phyloP scores from a whole-genome alignment of 805 yeast genomes.

The Ogataea populi-albae region DNA sequence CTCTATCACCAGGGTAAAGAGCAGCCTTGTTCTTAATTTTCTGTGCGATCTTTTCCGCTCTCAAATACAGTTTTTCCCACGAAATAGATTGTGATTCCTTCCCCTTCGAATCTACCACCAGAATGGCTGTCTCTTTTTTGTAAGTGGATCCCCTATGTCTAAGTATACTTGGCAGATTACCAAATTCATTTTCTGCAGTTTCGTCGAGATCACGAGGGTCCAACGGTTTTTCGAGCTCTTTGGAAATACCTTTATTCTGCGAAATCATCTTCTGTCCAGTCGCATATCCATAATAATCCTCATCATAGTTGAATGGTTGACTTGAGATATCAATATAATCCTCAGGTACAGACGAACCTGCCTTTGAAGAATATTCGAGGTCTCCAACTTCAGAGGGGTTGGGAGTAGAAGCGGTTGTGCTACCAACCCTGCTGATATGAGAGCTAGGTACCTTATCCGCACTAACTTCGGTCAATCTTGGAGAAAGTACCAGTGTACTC shows the following conservation, averaged over 20 bases:
- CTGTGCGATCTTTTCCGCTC: conserved; percentile 86
- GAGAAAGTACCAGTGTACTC: conserved; percentile 9
- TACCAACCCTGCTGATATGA: conserved; percentile 8
- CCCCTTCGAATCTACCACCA: conserved; percentile 72
- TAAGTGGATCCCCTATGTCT: conserved; percentile 68
- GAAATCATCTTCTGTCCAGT: neutral
- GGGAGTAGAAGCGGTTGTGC: conserved; percentile 17
- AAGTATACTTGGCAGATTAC: conserved; percentile 67
- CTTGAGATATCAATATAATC: conserved; percentile 12
- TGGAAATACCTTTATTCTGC: conserved; percentile 17
- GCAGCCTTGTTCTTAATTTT: conserved; percentile 72
- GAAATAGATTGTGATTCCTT: conserved; percentile 73
- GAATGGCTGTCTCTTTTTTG: conserved; percentile 66
- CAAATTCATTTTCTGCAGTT: conserved; percentile 42
- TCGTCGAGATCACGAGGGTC: conserved; percentile 54
- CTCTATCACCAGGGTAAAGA: conserved; percentile 77
- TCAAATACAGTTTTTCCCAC: conserved; percentile 85
- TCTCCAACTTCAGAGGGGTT: conserved; percentile 16
- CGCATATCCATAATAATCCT: conserved; percentile 10
- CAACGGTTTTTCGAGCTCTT: conserved; percentile 54
- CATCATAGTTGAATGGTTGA: conserved; percentile 12
- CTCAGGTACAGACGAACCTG: conserved; percentile 11
- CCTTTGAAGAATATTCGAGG: conserved; percentile 7
- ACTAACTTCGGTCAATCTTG: conserved; percentile 10
- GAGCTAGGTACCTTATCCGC: conserved; percentile 10